Conservation (phyloP, 148 eudicot genomes). For the Suaeda aralocaspica region DNA sequence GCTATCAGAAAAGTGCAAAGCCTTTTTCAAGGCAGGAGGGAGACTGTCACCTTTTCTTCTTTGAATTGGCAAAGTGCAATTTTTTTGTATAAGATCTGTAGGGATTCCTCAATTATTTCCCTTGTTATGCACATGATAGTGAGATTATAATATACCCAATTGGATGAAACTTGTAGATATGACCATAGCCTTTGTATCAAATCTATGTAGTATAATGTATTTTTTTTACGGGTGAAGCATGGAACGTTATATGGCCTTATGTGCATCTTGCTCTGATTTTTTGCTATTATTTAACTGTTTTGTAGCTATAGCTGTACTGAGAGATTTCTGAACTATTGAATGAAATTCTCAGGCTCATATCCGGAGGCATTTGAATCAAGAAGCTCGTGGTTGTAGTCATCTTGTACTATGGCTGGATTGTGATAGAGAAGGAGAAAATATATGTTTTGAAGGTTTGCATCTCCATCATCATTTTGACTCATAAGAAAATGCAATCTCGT, state of each 20-base stretch:
- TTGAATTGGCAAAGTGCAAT: not conserved
- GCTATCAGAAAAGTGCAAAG: not conserved
- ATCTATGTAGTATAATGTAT: not conserved
- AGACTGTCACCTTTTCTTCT: not conserved
- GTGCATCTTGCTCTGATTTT: not conserved
- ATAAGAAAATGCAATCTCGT: not conserved
- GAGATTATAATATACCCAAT: not conserved
- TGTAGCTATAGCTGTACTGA: not conserved
- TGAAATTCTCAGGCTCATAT: constrained; percentile 67
- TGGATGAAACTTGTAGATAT: not conserved
- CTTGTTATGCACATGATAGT: not conserved
- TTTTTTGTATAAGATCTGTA: too few species aligned
- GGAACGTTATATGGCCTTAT: not conserved
- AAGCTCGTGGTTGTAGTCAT: constrained; percentile 84
- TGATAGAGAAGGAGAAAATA: constrained; percentile 97
- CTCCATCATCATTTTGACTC: not conserved
- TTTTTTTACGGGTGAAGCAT: not conserved
- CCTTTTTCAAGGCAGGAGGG: too few species aligned
- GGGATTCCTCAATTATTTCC: too few species aligned
- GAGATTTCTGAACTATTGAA: constrained; percentile 10
- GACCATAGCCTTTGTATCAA: not conserved
- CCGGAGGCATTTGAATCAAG: constrained; percentile 79
- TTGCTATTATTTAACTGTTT: not conserved
- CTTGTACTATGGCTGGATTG: constrained; percentile 94
- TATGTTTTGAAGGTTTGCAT: constrained; percentile 88